Evolutionary conservation across 352 stramenopile species (phyloP), one percentile per base, ranked within the genome.

Genomic region (Phytophthora aleatoria): DNA sequence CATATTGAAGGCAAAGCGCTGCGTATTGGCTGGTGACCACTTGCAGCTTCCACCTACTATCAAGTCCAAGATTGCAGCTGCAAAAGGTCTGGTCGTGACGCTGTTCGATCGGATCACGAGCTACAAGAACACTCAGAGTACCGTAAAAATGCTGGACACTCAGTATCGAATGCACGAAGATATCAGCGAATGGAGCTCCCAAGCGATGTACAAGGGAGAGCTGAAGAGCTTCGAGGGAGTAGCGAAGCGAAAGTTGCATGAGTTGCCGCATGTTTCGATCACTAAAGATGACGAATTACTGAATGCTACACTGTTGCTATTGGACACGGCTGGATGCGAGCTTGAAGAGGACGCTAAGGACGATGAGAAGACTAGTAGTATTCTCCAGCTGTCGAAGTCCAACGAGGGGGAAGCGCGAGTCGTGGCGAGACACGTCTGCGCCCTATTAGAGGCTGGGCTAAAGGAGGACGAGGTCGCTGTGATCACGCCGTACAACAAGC

Each of bases 401-500:
- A 97, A 97, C 52, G 58, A 74, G 33, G 83, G 87, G 4, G 91
- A 97, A 68, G 91, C 87, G 0, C 59, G 55, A 1, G 68, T 97
- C 6, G 90, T 95, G 11, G 77, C 74, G 10, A 74, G 77, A 47
- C 95, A 99, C 74, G 88, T 99, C 3, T 67, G 77, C 13, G 76
- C 73, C 3, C 76, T 99, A 15, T 54, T 99, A 5, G 50, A 70
- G 2, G 49, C 85, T 43, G 97, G 97, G 1, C 45, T 99, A 5
- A 79, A 71, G 16, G 79, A 88, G 33, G 77, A 95, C 35, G 91
- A 99, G 49, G 85, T 99, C 28, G 97, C 94, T 16, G 87, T 99
- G 20, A 99, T 99, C 71, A 99, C 97, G 24, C 97, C 97, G 3
- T 99, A 99, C 84, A 99, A 99, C 79, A 98, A 97, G 33, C 97